Conservation (phyloP, 345 rosid genomes). For the Citropsis articulata region DNA sequence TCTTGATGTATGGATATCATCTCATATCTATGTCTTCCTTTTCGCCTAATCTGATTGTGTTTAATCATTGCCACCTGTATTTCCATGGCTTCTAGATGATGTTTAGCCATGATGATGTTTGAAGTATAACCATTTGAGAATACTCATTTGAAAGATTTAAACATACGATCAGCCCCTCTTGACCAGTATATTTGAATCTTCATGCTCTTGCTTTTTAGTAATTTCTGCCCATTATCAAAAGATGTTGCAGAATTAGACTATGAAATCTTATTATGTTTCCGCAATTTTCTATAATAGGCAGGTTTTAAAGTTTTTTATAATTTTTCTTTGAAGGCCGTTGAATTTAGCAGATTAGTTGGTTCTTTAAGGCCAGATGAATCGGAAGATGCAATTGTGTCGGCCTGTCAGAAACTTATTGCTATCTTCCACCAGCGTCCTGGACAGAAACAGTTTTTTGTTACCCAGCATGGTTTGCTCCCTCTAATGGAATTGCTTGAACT, state of each 20-base stretch:
- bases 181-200: background rate
- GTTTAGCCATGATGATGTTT: too few species aligned
- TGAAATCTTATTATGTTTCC: background rate
- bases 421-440: constrained; percentile 90
- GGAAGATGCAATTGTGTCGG: constrained; percentile 85
- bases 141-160: background rate
- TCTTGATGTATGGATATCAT: background rate
- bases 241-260: background rate
- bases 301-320: constrained; percentile 16
- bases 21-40: background rate
- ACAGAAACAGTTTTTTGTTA: constrained; percentile 79
- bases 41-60: background rate
- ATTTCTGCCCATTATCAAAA: background rate
- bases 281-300: constrained; percentile 8
- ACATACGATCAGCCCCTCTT: background rate
- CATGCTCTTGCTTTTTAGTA: background rate
- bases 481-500: constrained; percentile 84
- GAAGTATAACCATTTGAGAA: background rate
- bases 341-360: constrained; percentile 81
- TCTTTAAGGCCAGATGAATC: constrained; percentile 77
- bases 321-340: constrained; percentile 73
- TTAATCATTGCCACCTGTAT: background rate
- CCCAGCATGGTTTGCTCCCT: constrained; percentile 94
- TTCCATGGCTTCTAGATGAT: background rate
- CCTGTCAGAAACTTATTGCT: constrained; percentile 72